These are phyloP conservation scores for Coemansia asiatica DNA, from an alignment of 192 early-diverging fungal genomes.

Conservation along the genomic window DNA sequence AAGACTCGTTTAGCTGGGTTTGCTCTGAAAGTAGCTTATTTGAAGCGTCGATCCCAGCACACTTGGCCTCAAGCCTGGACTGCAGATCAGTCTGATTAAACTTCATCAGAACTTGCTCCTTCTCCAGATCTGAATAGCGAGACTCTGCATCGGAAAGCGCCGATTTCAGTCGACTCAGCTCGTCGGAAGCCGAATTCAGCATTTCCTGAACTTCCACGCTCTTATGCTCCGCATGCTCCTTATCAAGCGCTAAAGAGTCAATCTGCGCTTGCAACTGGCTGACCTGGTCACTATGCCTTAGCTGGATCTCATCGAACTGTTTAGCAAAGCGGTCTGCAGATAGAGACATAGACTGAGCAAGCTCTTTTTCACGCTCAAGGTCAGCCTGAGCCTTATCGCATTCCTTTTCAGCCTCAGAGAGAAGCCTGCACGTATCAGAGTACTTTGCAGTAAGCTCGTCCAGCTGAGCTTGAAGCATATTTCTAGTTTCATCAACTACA, in stretches of 20 bases:
- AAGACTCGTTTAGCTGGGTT: background rate
- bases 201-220: background rate
- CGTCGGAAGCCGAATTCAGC: background rate
- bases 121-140: background rate
- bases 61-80: background rate
- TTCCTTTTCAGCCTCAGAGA: background rate
- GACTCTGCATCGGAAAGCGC: background rate
- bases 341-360: background rate
- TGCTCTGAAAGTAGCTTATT: background rate
- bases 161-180: slow-evolving; percentile 1
- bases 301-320: background rate
- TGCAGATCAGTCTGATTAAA: background rate
- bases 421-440: background rate
- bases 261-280: slow-evolving; percentile 8
- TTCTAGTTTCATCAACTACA: background rate
- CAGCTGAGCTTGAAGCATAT: background rate
- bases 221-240: background rate
- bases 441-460: slow-evolving; percentile 1
- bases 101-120: background rate
- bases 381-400: background rate
- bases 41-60: background rate
- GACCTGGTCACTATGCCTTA: background rate
- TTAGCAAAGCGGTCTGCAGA: slow-evolving; percentile 1
- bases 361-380: background rate
- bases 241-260: background rate